Base-by-base conservation (phyloP, 116 monocot genomes). In the Posidonia oceanica region DNA sequence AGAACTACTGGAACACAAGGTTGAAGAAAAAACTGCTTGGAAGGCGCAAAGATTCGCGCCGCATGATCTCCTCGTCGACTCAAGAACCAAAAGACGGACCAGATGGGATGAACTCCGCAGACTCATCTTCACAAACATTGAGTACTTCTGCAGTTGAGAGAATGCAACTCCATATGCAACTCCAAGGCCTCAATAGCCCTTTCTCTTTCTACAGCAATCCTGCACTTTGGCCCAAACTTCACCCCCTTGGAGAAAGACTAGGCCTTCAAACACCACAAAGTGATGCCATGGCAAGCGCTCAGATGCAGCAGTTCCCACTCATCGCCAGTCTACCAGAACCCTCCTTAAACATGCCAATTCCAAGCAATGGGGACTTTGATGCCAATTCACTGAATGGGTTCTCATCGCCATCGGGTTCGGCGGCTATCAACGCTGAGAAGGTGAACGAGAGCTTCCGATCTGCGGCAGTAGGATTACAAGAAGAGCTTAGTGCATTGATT, bases 1-100 rank as follows among this genome's bases (percentile, higher is more conserved):
- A 90, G 73, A 90, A 90, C 76, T 87, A 91, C 68, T 91, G 91
- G 91, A 91, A 91, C 87, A 91, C 91, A 21, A 77, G 79, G 79
- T 71, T 91, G 44, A 87, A 85, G 81, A 91, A 91, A 73, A 91
- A 85, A 64, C 75, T 91, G 38, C 74, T 87, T 4, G 87, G 87
- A 59, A 75, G 72, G 68, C 74, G 80, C 7, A 68, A 44, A 54
- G 74, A 80, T 20, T 44, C 67, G 3, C 74, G 21, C 58, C 58
- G 58, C 17, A 58, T 5, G 20, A 36, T 29, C 52, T 22, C 68
- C 18, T 10, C 68, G 36, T 39, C 65, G 6, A 20, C 39, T n/a
- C 14, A 39, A 38, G 15, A 42, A 6, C 66, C 52, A 54, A 68
- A 54, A 54, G 68, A 52, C 14, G 36, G 16, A 2, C 14, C 23